Conservation (phyloP, 2,329 filamentous ascomycete genomes). For the Colletotrichum acutatum region DNA sequence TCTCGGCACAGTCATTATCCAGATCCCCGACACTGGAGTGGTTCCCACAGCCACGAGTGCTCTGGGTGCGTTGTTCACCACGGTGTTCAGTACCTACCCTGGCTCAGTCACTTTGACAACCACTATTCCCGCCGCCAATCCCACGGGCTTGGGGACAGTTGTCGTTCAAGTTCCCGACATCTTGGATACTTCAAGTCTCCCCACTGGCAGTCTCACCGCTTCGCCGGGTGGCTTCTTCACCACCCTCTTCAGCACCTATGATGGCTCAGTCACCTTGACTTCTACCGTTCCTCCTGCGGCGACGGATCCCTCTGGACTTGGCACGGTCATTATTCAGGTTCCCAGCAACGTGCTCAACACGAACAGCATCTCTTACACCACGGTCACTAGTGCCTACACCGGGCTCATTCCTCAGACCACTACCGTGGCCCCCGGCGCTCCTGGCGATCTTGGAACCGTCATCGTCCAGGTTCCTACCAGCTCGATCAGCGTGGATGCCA, state of each 20-base stretch:
- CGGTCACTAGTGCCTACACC: conserved; percentile 6
- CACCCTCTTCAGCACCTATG: neutral
- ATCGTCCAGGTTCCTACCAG: neutral
- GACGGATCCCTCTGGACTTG: neutral
- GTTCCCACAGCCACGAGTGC: neutral
- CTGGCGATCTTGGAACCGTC: neutral
- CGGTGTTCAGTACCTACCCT: conserved; percentile 2
- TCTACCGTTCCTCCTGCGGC: neutral
- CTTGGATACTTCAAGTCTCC: neutral
- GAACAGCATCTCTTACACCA: neutral
- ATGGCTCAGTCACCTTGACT: neutral
- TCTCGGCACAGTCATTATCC: conserved; percentile 9
- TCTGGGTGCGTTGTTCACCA: neutral
- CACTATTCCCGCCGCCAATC: neutral
- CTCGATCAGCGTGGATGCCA: neutral
- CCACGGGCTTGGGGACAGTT: neutral
- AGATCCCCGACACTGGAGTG: neutral
- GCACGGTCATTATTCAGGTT: neutral
- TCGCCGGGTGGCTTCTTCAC: neutral
- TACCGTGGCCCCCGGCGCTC: neutral
- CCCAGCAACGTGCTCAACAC: conserved; percentile 8
- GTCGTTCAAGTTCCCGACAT: neutral
- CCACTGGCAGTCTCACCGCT: neutral
- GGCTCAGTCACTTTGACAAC: neutral
- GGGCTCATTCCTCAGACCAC: neutral